A percentile compares a stretch with the other conserved stretches of the same genome.
Evolutionary conservation across 768 basidiomycete genomes (phyloP).

Genomic region (Rhodosporidiobolus odoratus): DNA sequence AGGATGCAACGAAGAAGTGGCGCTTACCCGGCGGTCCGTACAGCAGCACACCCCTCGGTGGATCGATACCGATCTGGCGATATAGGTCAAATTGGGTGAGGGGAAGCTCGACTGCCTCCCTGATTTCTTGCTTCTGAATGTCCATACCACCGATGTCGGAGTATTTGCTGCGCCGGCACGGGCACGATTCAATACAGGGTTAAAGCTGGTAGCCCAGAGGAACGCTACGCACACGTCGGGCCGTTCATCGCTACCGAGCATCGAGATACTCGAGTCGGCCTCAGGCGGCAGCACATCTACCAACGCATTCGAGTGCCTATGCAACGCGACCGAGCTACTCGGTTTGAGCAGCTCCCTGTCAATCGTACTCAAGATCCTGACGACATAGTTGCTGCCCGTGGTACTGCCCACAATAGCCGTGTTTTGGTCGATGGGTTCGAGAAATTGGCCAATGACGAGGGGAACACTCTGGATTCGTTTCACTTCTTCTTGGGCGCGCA

Average conservation of each 20-base stretch:
- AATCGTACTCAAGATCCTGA: slow-evolving; percentile 90
- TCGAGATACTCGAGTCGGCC: slow-evolving; percentile 91
- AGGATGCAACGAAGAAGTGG: too few species aligned
- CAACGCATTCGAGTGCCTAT: slow-evolving; percentile 95
- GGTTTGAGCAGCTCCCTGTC: slow-evolving; percentile 97
- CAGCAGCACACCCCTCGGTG: slow-evolving; percentile 89
- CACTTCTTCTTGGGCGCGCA: slow-evolving; percentile 98
- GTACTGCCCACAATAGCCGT: slow-evolving; percentile 97
- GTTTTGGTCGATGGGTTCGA: slow-evolving; percentile 96
- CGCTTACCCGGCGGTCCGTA: slow-evolving; percentile 97
- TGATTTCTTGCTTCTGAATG: slow-evolving; percentile 94
- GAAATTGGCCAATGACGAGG: slow-evolving; percentile 97
- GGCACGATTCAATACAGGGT: neutral
- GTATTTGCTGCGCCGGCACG: slow-evolving; percentile 54
- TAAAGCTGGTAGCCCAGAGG: neutral
- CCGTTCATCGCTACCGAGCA: slow-evolving; percentile 90
- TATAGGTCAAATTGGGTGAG: slow-evolving; percentile 93
- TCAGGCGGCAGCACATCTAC: slow-evolving; percentile 98
- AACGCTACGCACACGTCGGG: slow-evolving; percentile 62
- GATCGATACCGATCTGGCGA: slow-evolving; percentile 99
- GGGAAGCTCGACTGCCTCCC: slow-evolving; percentile 96
- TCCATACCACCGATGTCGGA: slow-evolving; percentile 96
- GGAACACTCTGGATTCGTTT: slow-evolving; percentile 98
- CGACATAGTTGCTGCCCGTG: slow-evolving; percentile 96
- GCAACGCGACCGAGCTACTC: slow-evolving; percentile 85